Evolutionary conservation across 2,329 filamentous ascomycete genomes (phyloP), one percentile per base, ranked within the genome.

Genomic region (Monosporascus sp.): DNA sequence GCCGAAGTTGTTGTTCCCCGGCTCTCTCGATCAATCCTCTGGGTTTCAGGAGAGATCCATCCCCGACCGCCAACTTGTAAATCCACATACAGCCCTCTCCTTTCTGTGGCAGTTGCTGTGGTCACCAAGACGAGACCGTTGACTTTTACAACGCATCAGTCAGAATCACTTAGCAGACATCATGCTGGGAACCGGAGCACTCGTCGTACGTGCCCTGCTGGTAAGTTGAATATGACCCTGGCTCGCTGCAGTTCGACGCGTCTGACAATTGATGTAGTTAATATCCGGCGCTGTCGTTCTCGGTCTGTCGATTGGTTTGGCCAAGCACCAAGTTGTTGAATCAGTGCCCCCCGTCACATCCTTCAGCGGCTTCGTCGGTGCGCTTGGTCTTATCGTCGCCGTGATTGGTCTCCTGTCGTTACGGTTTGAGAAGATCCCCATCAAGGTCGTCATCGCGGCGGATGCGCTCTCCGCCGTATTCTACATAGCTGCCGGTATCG

Each of bases 401-500:
- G 53, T 54, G 27, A 48, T 71, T 24, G 67, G 63, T 5, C 51
- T 68, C 31, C 57, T 59, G 6, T 54, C 60, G 16, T 36, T 69
- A 9, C 64, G 66, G 51, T 26, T 69, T 54, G 62, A 69, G 26
- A 63, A 61, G 49, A 61, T 71, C 7, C 66, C 68, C 1, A 45
- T 49, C 2, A 27, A 67, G 0, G 59, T 60, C n/a, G 50, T 64
- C 20, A 56, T 66, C 50, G 61, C 47, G 8, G 56, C 56, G 7
- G 68, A 70, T 48, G 63, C 55, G 2, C 53, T 71, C 8, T 64
- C 66, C 4, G 61, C 63, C 2, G 51, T 68, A 8, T 62, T 71
- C 48, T 70, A 66, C 43, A 61, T 70, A 34, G 67, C 68, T 4
- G 68, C 61, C 19, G 68, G 60, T 48, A 69, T 71, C 37, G 66